Evolutionary conservation across 2,329 filamentous ascomycete species (phyloP).

Genomic region (Davidsoniella eucalypti): DNA sequence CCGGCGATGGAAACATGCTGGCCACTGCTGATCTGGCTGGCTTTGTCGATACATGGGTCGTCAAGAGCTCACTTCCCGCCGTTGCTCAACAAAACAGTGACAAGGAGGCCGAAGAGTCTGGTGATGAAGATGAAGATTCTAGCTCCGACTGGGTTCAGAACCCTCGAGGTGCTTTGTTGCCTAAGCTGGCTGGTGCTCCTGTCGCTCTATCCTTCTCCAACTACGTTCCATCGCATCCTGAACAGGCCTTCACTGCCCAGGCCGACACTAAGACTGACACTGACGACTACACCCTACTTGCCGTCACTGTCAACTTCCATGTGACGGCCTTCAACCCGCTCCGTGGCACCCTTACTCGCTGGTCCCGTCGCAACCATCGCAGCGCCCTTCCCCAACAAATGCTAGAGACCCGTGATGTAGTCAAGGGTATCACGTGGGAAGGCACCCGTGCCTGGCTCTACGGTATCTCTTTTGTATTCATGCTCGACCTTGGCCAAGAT

Average conservation of each 20-base stretch:
- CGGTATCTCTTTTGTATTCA: slow-evolving; percentile 71
- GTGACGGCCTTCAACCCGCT: slow-evolving; percentile 66
- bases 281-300: slow-evolving; percentile 36
- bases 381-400: slow-evolving; percentile 59
- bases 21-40: slow-evolving; percentile 70
- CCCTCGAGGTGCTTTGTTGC: slow-evolving; percentile 50
- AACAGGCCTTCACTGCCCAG: slow-evolving; percentile 13
- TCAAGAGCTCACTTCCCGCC: slow-evolving; percentile 31
- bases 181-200: slow-evolving; percentile 48
- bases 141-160: slow-evolving; percentile 53
- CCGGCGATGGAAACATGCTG: slow-evolving; percentile 61
- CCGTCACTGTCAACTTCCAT: slow-evolving; percentile 36
- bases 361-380: slow-evolving; percentile 73
- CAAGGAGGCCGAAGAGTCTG: slow-evolving; percentile 19
- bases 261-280: slow-evolving; percentile 17
- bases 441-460: slow-evolving; percentile 69
- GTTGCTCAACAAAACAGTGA: slow-evolving; percentile 19
- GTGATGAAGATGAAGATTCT: slow-evolving; percentile 23
- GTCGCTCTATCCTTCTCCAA: slow-evolving; percentile 52
- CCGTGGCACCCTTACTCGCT: slow-evolving; percentile 62
- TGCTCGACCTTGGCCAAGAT: slow-evolving; percentile 72
- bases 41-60: slow-evolving; percentile 71
- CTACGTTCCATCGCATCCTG: slow-evolving; percentile 23
- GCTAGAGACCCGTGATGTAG: slow-evolving; percentile 56
- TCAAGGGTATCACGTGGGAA: slow-evolving; percentile 78